phyloP scores from a whole-genome alignment of 2,329 filamentous ascomycete genomes.

The Cercospora berteroae region DNA sequence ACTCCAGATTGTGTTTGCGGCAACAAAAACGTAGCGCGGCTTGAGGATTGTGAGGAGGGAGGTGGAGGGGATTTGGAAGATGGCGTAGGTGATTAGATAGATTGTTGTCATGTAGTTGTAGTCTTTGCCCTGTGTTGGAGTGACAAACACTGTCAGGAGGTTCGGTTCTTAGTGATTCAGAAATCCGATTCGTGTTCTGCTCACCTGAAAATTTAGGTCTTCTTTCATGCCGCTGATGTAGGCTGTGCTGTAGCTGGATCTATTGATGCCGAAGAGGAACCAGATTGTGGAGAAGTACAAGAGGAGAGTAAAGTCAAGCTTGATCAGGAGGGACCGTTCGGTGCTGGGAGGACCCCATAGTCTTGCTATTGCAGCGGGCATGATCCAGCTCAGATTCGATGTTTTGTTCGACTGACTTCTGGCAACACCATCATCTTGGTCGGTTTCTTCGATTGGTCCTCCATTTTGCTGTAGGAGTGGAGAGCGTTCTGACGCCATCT shows the following conservation, averaged over 20 bases:
- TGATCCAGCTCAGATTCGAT: background rate
- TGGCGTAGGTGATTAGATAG: constrained; percentile 43
- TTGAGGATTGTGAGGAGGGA: constrained; percentile 41
- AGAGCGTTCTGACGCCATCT: constrained; percentile 11
- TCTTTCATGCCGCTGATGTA: constrained; percentile 57
- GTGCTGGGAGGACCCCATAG: constrained; percentile 19
- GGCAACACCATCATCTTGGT: background rate
- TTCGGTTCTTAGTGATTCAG: background rate
- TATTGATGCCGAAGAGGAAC: constrained; percentile 50
- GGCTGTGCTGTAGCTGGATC: constrained; percentile 47
- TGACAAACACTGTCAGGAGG: constrained; percentile 6
- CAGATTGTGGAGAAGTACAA: constrained; percentile 49
- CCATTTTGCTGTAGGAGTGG: background rate
- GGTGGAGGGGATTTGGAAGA: constrained; percentile 48
- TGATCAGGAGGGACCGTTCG: constrained; percentile 20
- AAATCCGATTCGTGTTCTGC: background rate
- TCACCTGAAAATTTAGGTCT: constrained; percentile 47
- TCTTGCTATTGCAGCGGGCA: constrained; percentile 2
- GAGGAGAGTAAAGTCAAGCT: constrained; percentile 22
- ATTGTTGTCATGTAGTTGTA: constrained; percentile 27
- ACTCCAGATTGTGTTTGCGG: constrained; percentile 47
- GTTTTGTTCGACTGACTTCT: background rate
- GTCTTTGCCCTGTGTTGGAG: constrained; percentile 18
- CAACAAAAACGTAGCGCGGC: constrained; percentile 47
- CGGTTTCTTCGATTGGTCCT: background rate